phyloP scores from a whole-genome alignment of 2,329 filamentous ascomycete species.

The Rasamsonia emersonii region DNA sequence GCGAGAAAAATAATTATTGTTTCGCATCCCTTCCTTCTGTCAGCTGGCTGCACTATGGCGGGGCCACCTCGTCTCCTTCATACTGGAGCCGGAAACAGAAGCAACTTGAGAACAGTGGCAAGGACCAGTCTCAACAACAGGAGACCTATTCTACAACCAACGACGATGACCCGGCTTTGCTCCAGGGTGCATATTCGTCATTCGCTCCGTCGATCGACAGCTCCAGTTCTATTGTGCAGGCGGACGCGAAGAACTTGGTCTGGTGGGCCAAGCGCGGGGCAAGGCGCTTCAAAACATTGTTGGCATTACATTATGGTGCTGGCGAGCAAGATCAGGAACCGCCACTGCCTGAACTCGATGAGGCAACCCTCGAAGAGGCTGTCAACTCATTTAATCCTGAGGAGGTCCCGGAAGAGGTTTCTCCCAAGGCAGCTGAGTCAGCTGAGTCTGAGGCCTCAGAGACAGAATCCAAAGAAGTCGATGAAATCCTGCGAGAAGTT shows the following conservation, averaged over 20 bases:
- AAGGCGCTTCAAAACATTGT: conserved; percentile 28
- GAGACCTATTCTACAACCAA: conserved; percentile 19
- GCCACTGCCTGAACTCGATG: conserved; percentile 29
- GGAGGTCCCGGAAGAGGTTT: conserved; percentile 18
- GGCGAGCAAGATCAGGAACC: conserved; percentile 13
- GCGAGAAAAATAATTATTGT: conserved; percentile 33
- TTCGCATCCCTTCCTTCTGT: conserved; percentile 31
- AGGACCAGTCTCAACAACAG: conserved; percentile 16
- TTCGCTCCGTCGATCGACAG: conserved; percentile 42
- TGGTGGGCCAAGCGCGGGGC: conserved; percentile 39
- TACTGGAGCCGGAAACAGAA: conserved; percentile 31
- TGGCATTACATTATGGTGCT: conserved; percentile 18
- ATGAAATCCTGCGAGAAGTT: conserved; percentile 48
- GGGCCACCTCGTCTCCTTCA: conserved; percentile 28
- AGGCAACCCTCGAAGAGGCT: conserved; percentile 33
- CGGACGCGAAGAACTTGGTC: conserved; percentile 33
- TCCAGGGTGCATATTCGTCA: conserved; percentile 39
- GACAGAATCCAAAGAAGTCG: conserved; percentile 35
- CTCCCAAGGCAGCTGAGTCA: conserved; percentile 3
- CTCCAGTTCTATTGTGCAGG: conserved; percentile 33
- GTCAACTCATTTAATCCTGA: conserved; percentile 34
- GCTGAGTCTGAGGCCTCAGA: conserved; percentile 14
- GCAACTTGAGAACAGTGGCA: conserved; percentile 15
- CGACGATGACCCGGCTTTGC: conserved; percentile 26
- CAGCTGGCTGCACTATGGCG: conserved; percentile 37